Percentiles rank a stretch among this genome's conserved stretches.
Evolutionary conservation across 257 asterid genomes (phyloP).

Genomic region (Henckelia pumila): DNA sequence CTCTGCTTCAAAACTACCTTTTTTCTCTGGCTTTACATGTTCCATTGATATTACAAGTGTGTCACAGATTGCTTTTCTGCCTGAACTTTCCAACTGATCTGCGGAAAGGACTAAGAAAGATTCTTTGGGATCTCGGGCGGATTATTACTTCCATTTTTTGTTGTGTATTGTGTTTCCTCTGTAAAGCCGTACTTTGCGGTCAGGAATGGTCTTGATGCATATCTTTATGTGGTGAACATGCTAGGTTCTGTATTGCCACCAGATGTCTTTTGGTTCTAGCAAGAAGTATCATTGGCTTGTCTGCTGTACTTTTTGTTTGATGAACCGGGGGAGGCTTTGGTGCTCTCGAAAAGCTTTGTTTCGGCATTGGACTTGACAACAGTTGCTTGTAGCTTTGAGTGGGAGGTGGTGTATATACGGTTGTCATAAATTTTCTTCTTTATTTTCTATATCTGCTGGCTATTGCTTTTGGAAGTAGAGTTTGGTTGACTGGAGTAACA

Average conservation of each 20-base stretch:
- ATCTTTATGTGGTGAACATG: slow-evolving; percentile 29
- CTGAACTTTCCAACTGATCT: neutral
- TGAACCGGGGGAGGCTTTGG: slow-evolving; percentile 73
- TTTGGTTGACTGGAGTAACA: slow-evolving; percentile 22
- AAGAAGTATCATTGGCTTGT: slow-evolving; percentile 58
- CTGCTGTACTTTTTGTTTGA: slow-evolving; percentile 68
- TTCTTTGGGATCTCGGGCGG: too few relatives aligned
- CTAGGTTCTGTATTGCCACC: slow-evolving; percentile 65
- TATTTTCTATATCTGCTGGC: neutral
- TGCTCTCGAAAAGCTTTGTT: slow-evolving; percentile 55
- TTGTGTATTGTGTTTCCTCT: too few relatives aligned
- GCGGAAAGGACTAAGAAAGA: too few relatives aligned
- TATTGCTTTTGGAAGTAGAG: slow-evolving; percentile 17
- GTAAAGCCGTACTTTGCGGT: too few relatives aligned
- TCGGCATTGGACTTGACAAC: slow-evolving; percentile 85
- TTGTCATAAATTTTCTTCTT: slow-evolving; percentile 11
- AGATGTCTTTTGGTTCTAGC: slow-evolving; percentile 90
- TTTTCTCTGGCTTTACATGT: neutral
- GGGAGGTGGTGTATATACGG: slow-evolving; percentile 25
- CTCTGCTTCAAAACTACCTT: neutral
- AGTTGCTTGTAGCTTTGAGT: slow-evolving; percentile 17
- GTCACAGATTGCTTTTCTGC: neutral
- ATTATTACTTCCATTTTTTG: too few relatives aligned
- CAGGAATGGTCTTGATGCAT: too few relatives aligned
- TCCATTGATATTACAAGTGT: neutral